Evolutionary conservation across 2,329 filamentous ascomycete genomes (phyloP), one percentile per base, ranked within the genome.

Genomic region (Orbilia brochopaga): DNA sequence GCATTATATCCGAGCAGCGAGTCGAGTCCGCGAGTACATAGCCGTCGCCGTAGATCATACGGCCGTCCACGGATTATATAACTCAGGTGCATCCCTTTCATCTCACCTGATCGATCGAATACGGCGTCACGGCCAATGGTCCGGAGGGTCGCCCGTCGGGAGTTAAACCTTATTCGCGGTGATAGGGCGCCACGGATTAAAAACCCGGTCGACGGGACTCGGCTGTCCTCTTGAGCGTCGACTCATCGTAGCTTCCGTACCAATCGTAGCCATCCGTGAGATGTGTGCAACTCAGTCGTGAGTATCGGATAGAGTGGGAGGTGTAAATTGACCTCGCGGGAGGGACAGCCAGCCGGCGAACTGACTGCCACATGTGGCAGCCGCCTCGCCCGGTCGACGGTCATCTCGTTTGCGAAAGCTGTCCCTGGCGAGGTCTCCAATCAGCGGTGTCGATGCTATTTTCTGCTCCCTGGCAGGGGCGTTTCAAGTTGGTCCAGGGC

Each of bases 121-220:
- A 42, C 37, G 11, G 37, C 13, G 5, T 42, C 13, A 15, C 37
- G 37, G 11, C 37, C 37, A 42, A 42, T 42, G 4, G n/a, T 42
- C n/a, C 37, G 5, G 15, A 4, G 5, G 11, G 37, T 62, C 52
- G 65, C 53, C 53, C 52, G 44, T 27, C 61, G 56, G 65, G 51
- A 57, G 27, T 59, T 62, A 69, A 42, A 69, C 65, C 53, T 61
- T 69, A 69, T 69, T 69, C 58, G 65, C 65, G 21, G 56, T 60
- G 32, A 37, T 7, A 37, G 32, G 32, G 32, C 11, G 37, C 37
- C 27, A 32, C 27, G 27, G 4, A 8, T 32, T 32, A 3, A 32
- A 32, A 32, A 32, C 27, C 27, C 27, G 27, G 27, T 32, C 4
- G 27, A 32, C 27, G 27, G 27, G 27, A 32, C 27, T 32, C 27